Evolutionary conservation across 768 basidiomycete species (phyloP).

Genomic region (Favolaschia claudopus): DNA sequence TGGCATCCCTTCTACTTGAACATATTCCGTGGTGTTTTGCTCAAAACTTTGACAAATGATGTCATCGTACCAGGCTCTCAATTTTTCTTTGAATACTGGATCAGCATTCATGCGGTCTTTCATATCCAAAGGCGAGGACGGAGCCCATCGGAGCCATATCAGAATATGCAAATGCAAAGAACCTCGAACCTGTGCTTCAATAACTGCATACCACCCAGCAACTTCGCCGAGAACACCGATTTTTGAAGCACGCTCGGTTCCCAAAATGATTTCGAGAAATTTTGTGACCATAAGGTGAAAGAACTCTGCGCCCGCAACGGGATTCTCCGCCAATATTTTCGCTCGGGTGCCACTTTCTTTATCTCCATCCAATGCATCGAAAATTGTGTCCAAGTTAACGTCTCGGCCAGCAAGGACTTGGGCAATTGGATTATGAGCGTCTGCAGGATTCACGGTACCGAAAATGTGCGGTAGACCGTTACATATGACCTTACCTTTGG

Average conservation of each 20-base stretch:
- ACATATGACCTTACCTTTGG: too few relatives aligned
- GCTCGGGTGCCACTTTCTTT: background rate
- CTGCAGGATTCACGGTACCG: slow-evolving; percentile 26
- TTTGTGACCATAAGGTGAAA: slow-evolving; percentile 35
- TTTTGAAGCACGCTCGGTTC: slow-evolving; percentile 5
- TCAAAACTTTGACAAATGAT: background rate
- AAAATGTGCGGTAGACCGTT: slow-evolving; percentile 25
- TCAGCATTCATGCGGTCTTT: background rate
- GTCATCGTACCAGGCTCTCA: slow-evolving; percentile 13
- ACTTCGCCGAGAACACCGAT: slow-evolving; percentile 35
- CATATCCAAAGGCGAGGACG: slow-evolving; percentile 8
- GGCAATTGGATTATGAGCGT: slow-evolving; percentile 27
- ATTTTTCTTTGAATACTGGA: background rate
- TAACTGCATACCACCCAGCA: slow-evolving; percentile 28
- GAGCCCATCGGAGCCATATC: slow-evolving; percentile 25
- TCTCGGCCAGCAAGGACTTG: slow-evolving; percentile 27
- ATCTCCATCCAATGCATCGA: slow-evolving; percentile 5
- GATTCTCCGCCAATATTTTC: background rate
- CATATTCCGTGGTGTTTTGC: background rate
- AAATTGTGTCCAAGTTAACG: slow-evolving; percentile 26
- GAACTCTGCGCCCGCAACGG: slow-evolving; percentile 33
- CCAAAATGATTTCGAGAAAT: slow-evolving; percentile 33
- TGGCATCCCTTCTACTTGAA: background rate
- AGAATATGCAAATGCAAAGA: slow-evolving; percentile 37
- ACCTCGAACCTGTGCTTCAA: slow-evolving; percentile 34